Evolutionary conservation across 345 rosid genomes (phyloP).

Genomic region (Populus tremula): DNA sequence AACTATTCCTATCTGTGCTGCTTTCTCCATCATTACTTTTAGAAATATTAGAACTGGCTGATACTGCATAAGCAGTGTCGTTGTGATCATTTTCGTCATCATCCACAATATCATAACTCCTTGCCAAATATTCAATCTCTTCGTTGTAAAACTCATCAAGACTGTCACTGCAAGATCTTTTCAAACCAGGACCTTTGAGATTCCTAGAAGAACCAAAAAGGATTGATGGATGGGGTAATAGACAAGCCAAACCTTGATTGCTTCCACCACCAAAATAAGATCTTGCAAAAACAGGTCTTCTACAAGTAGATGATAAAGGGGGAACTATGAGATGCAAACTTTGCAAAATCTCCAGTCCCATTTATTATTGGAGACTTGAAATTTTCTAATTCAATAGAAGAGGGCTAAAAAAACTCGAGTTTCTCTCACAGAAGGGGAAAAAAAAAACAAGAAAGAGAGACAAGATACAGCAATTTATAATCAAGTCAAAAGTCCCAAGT

Average conservation of each 20-base stretch:
- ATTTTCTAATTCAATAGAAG: neutral
- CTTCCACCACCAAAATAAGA: conserved; percentile 3
- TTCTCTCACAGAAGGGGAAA: neutral
- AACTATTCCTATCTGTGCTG: neutral
- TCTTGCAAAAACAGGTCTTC: conserved; percentile 4
- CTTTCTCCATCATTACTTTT: neutral
- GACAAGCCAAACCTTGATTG: neutral
- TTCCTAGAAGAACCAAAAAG: conserved; percentile 17
- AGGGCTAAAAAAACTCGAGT: neutral
- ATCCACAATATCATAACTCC: conserved; percentile 1
- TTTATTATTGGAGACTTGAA: neutral
- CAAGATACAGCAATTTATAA: neutral
- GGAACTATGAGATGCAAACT: conserved; percentile 14
- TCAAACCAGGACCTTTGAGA: conserved; percentile 13
- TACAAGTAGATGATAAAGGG: conserved; percentile 1
- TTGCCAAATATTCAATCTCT: conserved; percentile 19
- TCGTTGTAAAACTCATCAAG: conserved; percentile 19
- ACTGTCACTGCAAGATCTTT: conserved; percentile 16
- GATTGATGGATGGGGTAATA: conserved; percentile 9
- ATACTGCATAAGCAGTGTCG: conserved; percentile 13
- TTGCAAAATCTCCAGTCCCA: conserved; percentile 33
- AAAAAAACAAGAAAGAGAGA: neutral
- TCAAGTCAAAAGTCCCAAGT: conserved; percentile 16
- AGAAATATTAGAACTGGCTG: conserved; percentile 3
- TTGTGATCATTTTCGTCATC: neutral